A percentile compares a stretch with the other conserved stretches of the same genome.
phyloP scores from a whole-genome alignment of 768 basidiomycete genomes.

The Mrakia gelida region DNA sequence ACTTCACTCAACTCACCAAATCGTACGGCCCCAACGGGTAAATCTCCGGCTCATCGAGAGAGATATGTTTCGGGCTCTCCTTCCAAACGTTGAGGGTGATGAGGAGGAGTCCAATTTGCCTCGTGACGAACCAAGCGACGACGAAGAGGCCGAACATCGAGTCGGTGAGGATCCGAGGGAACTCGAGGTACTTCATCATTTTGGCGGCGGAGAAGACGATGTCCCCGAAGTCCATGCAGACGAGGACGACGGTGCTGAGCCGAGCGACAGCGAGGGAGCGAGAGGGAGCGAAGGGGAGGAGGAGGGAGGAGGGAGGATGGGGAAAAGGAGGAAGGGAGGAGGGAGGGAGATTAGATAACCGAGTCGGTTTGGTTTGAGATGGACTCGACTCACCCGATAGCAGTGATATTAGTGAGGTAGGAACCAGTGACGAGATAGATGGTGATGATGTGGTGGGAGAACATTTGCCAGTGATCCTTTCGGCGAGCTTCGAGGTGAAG shows the following conservation, averaged over 20 bases:
- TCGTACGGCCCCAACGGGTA: slow-evolving; percentile 24
- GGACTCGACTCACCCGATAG: slow-evolving; percentile 52
- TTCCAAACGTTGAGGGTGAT: slow-evolving; percentile 61
- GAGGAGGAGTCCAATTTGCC: slow-evolving; percentile 73
- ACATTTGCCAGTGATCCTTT: slow-evolving; percentile 94
- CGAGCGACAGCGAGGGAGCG: too few relatives aligned
- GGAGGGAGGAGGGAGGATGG: too few relatives aligned
- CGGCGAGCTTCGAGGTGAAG: slow-evolving; percentile 87
- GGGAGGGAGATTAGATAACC: too few relatives aligned
- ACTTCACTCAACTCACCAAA: slow-evolving; percentile 27
- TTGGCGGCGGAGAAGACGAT: slow-evolving; percentile 83
- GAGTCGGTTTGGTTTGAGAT: not conserved
- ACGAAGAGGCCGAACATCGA: slow-evolving; percentile 73
- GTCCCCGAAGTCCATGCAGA: slow-evolving; percentile 91
- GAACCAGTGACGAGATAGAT: slow-evolving; percentile 68
- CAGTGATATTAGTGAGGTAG: slow-evolving; percentile 78
- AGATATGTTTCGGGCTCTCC: slow-evolving; percentile 54
- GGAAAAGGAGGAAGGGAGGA: too few relatives aligned
- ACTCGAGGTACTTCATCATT: slow-evolving; percentile 80
- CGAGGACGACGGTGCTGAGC: slow-evolving; percentile 69
- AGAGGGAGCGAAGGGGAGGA: too few relatives aligned
- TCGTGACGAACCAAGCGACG: slow-evolving; percentile 82
- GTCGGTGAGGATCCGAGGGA: slow-evolving; percentile 63
- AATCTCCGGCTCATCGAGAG: slow-evolving; percentile 30
- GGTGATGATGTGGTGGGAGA: slow-evolving; percentile 90